These are phyloP conservation scores for Leccinum sublutescens DNA, from an alignment of 768 basidiomycete genomes.

Conservation along the genomic window DNA sequence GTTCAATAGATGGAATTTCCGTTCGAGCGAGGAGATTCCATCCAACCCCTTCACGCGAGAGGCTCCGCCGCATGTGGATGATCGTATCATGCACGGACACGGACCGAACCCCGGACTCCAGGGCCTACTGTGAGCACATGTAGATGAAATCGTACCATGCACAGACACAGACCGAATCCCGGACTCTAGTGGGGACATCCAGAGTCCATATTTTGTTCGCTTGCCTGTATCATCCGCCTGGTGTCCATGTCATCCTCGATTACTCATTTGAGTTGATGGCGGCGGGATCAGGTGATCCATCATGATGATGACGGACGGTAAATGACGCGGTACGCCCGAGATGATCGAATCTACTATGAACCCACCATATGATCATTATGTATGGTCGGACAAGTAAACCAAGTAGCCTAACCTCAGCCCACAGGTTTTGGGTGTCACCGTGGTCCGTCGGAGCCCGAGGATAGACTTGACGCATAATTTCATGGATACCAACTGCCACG, in stretches of 20 bases:
- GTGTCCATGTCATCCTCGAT: neutral
- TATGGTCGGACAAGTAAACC: no score
- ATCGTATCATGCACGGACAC: neutral
- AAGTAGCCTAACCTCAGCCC: no score
- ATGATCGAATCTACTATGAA: neutral
- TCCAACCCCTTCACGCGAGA: neutral
- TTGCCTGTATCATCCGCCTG: no score
- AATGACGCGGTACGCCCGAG: neutral
- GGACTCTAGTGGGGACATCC: no score
- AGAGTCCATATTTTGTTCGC: no score
- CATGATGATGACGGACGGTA: neutral
- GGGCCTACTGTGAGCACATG: no score
- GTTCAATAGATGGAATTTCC: neutral
- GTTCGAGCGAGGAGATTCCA: neutral
- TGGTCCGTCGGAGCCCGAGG: neutral
- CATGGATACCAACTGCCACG: neutral
- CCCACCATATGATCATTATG: no score
- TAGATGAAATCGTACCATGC: no score
- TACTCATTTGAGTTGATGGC: neutral
- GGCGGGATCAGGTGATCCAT: neutral
- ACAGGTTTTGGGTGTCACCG: no score
- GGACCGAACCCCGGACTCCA: neutral
- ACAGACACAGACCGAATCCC: no score
- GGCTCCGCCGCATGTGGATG: neutral
- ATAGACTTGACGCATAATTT: neutral